Conservation (phyloP, 2,329 filamentous ascomycete species). For the Cladosporium oxysporum region DNA sequence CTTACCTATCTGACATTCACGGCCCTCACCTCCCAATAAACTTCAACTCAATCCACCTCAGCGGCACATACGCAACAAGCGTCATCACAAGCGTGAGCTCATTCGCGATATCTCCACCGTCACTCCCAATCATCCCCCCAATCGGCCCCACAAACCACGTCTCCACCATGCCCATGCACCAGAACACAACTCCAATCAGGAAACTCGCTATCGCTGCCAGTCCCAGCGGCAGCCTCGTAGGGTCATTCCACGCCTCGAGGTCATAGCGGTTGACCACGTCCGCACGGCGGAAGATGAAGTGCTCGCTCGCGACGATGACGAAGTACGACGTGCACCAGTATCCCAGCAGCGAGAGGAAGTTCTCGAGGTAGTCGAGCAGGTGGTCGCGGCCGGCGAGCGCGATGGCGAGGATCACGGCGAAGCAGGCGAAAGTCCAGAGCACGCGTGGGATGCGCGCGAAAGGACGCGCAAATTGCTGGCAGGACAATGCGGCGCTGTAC, state of each 20-base stretch:
- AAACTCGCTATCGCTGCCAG: slow-evolving; percentile 45
- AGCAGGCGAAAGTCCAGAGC: slow-evolving; percentile 49
- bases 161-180: slow-evolving; percentile 51
- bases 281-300: slow-evolving; percentile 47
- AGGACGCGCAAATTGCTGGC: slow-evolving; percentile 51
- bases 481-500: slow-evolving; percentile 47
- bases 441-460: slow-evolving; percentile 55
- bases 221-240: slow-evolving; percentile 44
- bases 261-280: slow-evolving; percentile 44
- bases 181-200: slow-evolving; percentile 43
- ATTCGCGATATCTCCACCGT: slow-evolving; percentile 59
- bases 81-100: slow-evolving; percentile 56
- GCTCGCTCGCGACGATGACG: slow-evolving; percentile 49
- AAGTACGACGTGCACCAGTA: slow-evolving; percentile 52
- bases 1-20: too few relatives aligned
- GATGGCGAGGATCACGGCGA: slow-evolving; percentile 46
- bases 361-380: slow-evolving; percentile 46
- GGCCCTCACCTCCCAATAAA: slow-evolving; percentile 37
- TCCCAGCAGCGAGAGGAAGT: slow-evolving; percentile 49
- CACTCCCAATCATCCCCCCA: slow-evolving; percentile 56
- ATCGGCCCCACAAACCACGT: slow-evolving; percentile 54
- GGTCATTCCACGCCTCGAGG: slow-evolving; percentile 49
- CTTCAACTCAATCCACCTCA: slow-evolving; percentile 53
- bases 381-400: slow-evolving; percentile 47
- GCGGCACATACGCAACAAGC: slow-evolving; percentile 49